These are phyloP conservation scores for Xylaria acuta DNA, from an alignment of 495 filamentous ascomycete species.

Conservation along the genomic window DNA sequence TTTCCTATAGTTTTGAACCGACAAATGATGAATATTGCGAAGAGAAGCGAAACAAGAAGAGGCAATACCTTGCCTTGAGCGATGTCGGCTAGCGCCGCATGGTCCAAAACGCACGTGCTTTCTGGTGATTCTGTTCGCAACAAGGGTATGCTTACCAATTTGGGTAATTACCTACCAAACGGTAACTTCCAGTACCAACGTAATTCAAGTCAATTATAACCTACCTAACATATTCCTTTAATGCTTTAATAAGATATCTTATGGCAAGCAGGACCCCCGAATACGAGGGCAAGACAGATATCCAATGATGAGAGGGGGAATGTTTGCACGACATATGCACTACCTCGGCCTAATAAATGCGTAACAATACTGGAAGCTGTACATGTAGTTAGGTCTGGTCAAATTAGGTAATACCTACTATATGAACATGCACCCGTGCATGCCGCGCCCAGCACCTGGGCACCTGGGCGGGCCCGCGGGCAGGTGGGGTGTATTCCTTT, in stretches of 20 bases:
- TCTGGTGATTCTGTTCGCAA: neutral
- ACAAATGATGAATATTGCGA: neutral
- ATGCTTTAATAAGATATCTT: neutral
- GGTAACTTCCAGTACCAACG: no score
- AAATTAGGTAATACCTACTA: neutral
- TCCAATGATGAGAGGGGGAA: neutral
- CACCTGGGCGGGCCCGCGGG: no score
- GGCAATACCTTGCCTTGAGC: neutral
- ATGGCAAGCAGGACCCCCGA: neutral
- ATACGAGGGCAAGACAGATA: neutral
- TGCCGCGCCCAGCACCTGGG: no score
- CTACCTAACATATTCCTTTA: no score
- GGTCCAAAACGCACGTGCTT: constrained; percentile 8
- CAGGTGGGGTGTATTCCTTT: neutral
- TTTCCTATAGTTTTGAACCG: neutral
- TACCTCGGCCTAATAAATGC: neutral
- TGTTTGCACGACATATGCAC: neutral
- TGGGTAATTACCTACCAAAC: neutral
- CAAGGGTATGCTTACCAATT: neutral
- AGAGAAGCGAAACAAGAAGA: neutral
- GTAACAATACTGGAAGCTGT: neutral
- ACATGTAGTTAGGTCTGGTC: neutral
- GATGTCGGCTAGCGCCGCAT: constrained; percentile 27
- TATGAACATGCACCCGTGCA: no score
- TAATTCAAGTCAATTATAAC: no score